These are phyloP conservation scores for Ophiognomonia clavigignenti-juglandacearum DNA, from an alignment of 2,329 filamentous ascomycete species.

Conservation along the genomic window DNA sequence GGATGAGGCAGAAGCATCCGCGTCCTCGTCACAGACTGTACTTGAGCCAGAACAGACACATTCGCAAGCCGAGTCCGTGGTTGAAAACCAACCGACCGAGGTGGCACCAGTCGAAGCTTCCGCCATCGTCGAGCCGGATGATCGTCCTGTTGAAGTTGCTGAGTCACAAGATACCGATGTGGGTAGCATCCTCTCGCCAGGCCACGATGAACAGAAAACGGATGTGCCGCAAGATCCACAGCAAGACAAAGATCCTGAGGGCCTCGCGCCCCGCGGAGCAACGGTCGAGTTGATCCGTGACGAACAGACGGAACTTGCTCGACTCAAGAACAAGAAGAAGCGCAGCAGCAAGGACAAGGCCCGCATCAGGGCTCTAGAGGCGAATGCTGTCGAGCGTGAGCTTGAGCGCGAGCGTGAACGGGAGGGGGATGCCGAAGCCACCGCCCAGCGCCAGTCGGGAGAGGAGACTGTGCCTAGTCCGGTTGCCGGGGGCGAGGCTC, in stretches of 20 bases:
- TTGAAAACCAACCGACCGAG: not conserved
- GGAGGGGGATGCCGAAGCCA: constrained; percentile 6
- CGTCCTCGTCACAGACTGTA: not conserved
- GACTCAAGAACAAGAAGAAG: constrained; percentile 12
- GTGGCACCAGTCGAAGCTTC: not conserved
- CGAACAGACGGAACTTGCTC: constrained; percentile 7
- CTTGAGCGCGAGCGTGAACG: too few relatives aligned
- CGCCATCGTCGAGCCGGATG: not conserved
- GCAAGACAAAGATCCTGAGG: not conserved
- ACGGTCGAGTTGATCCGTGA: constrained; percentile 1
- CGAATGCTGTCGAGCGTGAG: constrained; percentile 8
- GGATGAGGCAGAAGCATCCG: not conserved
- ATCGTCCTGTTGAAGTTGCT: not conserved
- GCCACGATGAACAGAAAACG: not conserved
- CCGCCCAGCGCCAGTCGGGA: not conserved
- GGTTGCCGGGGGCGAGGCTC: not conserved
- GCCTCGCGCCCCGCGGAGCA: constrained; percentile 2
- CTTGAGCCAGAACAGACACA: not conserved
- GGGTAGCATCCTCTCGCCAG: not conserved
- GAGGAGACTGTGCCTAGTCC: not conserved
- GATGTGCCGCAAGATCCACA: not conserved
- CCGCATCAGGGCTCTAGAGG: constrained; percentile 7
- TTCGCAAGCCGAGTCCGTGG: not conserved
- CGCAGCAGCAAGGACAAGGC: constrained; percentile 12
- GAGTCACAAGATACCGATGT: not conserved